phyloP scores from a whole-genome alignment of 495 filamentous ascomycete genomes.

The Aspergillus homomorphus region DNA sequence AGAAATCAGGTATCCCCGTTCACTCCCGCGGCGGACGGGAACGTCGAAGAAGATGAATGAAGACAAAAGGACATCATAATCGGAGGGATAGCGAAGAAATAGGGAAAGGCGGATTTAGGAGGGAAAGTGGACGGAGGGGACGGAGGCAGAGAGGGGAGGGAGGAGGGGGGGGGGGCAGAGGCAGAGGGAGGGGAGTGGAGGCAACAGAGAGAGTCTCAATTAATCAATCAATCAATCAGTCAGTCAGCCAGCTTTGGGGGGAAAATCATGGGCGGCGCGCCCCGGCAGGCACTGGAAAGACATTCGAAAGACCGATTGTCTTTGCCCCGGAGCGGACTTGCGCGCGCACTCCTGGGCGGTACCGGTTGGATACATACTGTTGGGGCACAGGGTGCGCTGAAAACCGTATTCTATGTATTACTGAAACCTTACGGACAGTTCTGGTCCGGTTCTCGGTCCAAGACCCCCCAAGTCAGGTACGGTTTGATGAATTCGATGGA shows the following conservation, averaged over 20 bases:
- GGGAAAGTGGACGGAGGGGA: slow-evolving; percentile 14
- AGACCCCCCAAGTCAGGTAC: slow-evolving; percentile 2
- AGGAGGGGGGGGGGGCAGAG: slow-evolving; percentile 22
- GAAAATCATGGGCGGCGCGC: slow-evolving; percentile 22
- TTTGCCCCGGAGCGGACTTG: slow-evolving; percentile 15
- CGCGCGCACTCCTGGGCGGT: slow-evolving; percentile 4
- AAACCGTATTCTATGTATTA: slow-evolving; percentile 5
- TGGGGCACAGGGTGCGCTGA: neutral
- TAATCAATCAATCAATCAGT: neutral
- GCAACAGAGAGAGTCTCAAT: slow-evolving; percentile 20
- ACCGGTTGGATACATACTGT: slow-evolving; percentile 8
- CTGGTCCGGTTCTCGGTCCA: neutral
- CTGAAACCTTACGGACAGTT: slow-evolving; percentile 4
- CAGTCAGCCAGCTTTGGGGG: slow-evolving; percentile 1
- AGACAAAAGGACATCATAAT: slow-evolving; percentile 41
- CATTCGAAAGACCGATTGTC: slow-evolving; percentile 5
- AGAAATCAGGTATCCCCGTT: slow-evolving; percentile 40
- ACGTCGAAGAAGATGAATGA: slow-evolving; percentile 28
- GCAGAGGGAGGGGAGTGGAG: slow-evolving; percentile 15
- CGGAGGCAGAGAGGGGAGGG: slow-evolving; percentile 28
- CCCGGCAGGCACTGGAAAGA: slow-evolving; percentile 16
- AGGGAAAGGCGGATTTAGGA: slow-evolving; percentile 13
- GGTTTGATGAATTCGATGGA: neutral
- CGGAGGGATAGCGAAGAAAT: slow-evolving; percentile 27
- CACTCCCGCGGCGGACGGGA: slow-evolving; percentile 43